Base-by-base conservation (phyloP, 2,329 filamentous ascomycete species). In the Scedosporium dehoogii region DNA sequence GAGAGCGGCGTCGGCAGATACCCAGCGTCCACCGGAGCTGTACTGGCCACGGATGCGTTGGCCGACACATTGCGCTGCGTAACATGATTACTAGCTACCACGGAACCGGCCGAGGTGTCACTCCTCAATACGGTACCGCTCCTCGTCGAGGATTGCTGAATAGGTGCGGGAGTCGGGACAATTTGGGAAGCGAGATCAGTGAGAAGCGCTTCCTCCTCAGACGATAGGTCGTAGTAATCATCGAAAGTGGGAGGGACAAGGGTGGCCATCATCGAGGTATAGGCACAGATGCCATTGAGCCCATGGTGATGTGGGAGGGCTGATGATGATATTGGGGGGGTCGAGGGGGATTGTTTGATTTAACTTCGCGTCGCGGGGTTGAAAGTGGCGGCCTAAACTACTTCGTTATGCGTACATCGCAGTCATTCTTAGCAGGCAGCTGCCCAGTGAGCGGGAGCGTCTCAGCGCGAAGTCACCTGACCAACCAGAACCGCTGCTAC, bases 121-220 rank as follows among this genome's bases (percentile, higher is more conserved):
- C 27, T 2, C 10, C 7, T 23, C 2, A 44, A 60, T 14, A 23
- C 4, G 16, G 42, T 25, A 10, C 33, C 14, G 14, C 3, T 23
- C 10, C 21, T 59, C 2, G 42, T 21, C 18, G 18, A 44, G 33
- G n/a, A n/a, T n/a, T 14, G 21, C 9, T 9, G 14, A 21, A 10
- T 5, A 2, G 21, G 6, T 7, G 56, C 7, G 5, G 29, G 38
- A 41, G 56, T 16, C 2, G 38, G 56, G 6, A 27, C 51, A 4
- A 48, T 29, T 14, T 27, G 25, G 33, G 42, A 59, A 59, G 58
- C 58, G 38, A 59, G 55, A 38, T 38, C 55, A 23, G n/a, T 12
- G 58, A 81, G 67, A 55, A 76, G 64, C 48, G 75, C 67, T 63
- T 82, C 79, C 33, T 82, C 79, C 29, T 81, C 79, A 1, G 70